Percentiles rank a stretch among this genome's conserved stretches.
These are phyloP conservation scores for Pseudohalonectria lignicola DNA, from an alignment of 2,329 filamentous ascomycete genomes.

Conservation along the genomic window DNA sequence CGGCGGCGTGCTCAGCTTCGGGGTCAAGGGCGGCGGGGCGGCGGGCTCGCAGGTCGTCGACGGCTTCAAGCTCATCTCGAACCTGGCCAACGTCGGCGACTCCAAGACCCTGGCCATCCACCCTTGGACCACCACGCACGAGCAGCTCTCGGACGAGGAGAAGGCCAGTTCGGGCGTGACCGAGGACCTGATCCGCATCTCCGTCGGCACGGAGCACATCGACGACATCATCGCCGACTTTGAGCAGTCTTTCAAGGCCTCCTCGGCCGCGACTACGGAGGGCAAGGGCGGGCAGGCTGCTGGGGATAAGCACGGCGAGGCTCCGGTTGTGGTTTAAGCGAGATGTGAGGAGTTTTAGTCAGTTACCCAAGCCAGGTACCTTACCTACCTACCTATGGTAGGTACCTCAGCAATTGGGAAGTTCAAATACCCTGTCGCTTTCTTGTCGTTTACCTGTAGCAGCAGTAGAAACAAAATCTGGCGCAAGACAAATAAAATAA, in stretches of 20 bases:
- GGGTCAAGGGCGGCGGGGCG: slow-evolving; percentile 77
- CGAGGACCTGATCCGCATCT: slow-evolving; percentile 87
- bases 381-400: too few relatives aligned
- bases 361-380: too few relatives aligned
- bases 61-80: slow-evolving; percentile 88
- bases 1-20: slow-evolving; percentile 86
- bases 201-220: slow-evolving; percentile 91
- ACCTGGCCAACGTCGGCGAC: slow-evolving; percentile 92
- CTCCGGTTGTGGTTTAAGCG: slow-evolving; percentile 2
- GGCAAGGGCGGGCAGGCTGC: slow-evolving; percentile 9
- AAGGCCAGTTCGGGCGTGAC: slow-evolving; percentile 72
- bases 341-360: too few relatives aligned
- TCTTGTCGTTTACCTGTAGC: too few relatives aligned
- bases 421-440: neutral
- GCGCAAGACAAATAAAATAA: too few relatives aligned
- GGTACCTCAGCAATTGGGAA: too few relatives aligned
- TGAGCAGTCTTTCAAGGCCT: slow-evolving; percentile 71
- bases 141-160: slow-evolving; percentile 80
- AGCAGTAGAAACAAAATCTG: too few relatives aligned
- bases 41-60: slow-evolving; percentile 86
- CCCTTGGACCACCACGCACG: slow-evolving; percentile 90
- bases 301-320: slow-evolving; percentile 1
- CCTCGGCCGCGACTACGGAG: slow-evolving; percentile 30
- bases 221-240: slow-evolving; percentile 97
- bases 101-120: slow-evolving; percentile 92